Percentiles rank a stretch among this genome's conserved stretches.
phyloP scores from a whole-genome alignment of 1,139 yeast species.

The Yamadazyma conglobata region DNA sequence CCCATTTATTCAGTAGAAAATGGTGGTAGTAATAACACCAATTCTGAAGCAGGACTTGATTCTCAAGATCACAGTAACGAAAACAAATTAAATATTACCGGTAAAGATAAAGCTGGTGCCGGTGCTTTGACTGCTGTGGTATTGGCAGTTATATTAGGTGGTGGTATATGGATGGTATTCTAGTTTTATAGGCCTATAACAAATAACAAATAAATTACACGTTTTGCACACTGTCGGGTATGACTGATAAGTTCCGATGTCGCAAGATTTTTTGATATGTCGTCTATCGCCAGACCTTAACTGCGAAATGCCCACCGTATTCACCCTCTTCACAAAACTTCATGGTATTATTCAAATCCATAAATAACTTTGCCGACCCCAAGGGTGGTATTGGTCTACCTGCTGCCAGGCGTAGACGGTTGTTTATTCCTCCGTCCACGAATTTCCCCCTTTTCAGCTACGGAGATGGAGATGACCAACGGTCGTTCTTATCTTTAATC shows the following conservation, averaged over 20 bases:
- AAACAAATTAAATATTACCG: constrained; percentile 28
- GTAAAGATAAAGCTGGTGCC: constrained; percentile 48
- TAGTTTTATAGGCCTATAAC: too few species aligned
- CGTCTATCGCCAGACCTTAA: too few species aligned
- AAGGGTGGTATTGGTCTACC: constrained; percentile 32
- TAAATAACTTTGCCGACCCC: constrained; percentile 43
- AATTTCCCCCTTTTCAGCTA: constrained; percentile 63
- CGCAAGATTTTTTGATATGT: too few species aligned
- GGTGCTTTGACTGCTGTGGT: constrained; percentile 45
- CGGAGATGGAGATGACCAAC: constrained; percentile 58
- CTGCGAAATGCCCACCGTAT: too few species aligned
- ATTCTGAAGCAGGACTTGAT: constrained; percentile 46
- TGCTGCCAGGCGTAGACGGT: constrained; percentile 38
- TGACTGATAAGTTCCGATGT: too few species aligned
- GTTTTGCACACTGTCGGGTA: too few species aligned
- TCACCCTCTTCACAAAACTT: too few species aligned
- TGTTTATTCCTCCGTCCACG: constrained; percentile 71
- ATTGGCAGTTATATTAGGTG: constrained; percentile 34
- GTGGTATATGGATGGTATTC: constrained; percentile 45
- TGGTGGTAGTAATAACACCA: constrained; percentile 46
- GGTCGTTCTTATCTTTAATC: constrained; percentile 54
- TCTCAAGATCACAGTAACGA: constrained; percentile 24
- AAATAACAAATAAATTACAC: too few species aligned
- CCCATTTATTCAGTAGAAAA: constrained; percentile 35
- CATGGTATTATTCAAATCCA: constrained; percentile 44